phyloP scores from a whole-genome alignment of 441 rosid species.

The Bocquillonia castaneifolia region DNA sequence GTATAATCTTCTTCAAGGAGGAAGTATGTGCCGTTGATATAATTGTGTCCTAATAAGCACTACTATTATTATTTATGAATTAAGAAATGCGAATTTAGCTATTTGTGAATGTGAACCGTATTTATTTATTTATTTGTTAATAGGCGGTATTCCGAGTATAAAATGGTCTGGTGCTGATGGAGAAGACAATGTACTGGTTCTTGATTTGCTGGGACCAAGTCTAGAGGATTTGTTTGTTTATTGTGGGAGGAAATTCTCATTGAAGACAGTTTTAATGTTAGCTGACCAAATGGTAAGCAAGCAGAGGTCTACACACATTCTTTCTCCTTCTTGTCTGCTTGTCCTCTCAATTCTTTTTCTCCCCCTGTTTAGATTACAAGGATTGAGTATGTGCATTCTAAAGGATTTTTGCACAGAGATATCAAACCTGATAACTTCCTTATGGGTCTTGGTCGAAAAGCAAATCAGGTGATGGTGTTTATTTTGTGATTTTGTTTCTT shows the following conservation, averaged over 20 bases:
- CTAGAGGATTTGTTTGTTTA: conserved; percentile 59
- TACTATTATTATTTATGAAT: not conserved
- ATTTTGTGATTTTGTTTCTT: not conserved
- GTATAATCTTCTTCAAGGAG: conserved; percentile 75
- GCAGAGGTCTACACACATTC: not conserved
- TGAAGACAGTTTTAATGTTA: conserved; percentile 57
- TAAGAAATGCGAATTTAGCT: no score
- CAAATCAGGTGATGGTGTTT: conserved; percentile 59
- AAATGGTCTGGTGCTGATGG: conserved; percentile 58
- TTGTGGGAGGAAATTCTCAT: conserved; percentile 55
- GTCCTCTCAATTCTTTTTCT: not conserved
- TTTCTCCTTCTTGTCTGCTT: not conserved
- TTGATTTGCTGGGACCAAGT: conserved; percentile 63
- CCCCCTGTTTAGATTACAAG: conserved; percentile 54
- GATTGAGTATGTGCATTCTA: conserved; percentile 79
- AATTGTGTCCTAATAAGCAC: no score
- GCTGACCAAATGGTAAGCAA: conserved; percentile 58
- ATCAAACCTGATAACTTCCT: conserved; percentile 94
- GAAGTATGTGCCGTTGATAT: conserved; percentile 37
- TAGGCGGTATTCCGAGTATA: conserved; percentile 49
- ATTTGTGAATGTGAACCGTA: no score
- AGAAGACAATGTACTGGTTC: conserved; percentile 45
- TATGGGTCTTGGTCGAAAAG: conserved; percentile 91
- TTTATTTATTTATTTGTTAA: no score
- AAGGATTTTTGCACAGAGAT: conserved; percentile 87